Conservation (phyloP, 1,139 yeast species). For the Saccharomyces hybrid region DNA sequence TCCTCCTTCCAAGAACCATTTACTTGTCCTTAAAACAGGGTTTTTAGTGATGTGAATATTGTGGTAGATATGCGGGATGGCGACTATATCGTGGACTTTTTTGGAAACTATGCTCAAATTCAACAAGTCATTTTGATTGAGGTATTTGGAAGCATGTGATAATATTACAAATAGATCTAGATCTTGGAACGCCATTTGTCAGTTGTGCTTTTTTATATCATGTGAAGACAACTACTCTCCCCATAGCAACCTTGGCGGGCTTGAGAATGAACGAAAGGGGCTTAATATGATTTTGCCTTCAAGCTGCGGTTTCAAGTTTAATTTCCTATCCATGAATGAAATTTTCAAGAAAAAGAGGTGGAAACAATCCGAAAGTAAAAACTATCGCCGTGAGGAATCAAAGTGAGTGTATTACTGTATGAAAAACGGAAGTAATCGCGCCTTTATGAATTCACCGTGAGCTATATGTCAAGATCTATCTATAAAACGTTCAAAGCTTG, state of each 20-base stretch:
- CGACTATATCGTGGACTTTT: constrained; percentile 11
- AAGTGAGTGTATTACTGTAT: background rate
- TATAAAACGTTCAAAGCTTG: background rate
- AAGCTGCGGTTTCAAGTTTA: background rate
- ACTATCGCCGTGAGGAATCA: background rate
- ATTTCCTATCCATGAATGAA: background rate
- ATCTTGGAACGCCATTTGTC: background rate
- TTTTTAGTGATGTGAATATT: constrained; percentile 27
- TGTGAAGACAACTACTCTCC: background rate
- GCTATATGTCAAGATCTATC: background rate
- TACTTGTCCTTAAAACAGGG: constrained; percentile 23
- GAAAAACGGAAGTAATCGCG: background rate
- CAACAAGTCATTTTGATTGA: constrained; percentile 29
- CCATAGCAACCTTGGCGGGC: background rate
- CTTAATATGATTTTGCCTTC: background rate
- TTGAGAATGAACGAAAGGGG: background rate
- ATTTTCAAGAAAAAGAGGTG: background rate
- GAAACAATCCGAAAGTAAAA: background rate
- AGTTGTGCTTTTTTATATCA: background rate
- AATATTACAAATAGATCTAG: background rate
- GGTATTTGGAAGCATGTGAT: constrained; percentile 10
- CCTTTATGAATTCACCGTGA: too few relatives aligned
- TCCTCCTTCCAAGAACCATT: constrained; percentile 30
- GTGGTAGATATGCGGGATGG: constrained; percentile 21
- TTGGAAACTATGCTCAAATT: constrained; percentile 16